Percentiles rank a stretch among this genome's conserved stretches.
These are phyloP conservation scores for Byssochlamys sp. DNA, from an alignment of 2,329 filamentous ascomycete genomes.

Conservation along the genomic window DNA sequence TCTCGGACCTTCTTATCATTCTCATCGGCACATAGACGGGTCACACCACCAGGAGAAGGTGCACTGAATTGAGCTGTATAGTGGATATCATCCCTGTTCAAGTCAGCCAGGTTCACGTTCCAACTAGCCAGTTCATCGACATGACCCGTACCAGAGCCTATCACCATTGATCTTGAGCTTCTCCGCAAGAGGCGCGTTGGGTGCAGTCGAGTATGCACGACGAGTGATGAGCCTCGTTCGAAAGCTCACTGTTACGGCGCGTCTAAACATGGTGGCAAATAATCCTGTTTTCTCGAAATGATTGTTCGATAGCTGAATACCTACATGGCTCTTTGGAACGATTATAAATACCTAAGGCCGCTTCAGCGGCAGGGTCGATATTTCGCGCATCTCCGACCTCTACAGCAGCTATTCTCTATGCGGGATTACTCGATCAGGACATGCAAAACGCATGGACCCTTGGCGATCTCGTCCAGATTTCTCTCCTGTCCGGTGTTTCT, in stretches of 20 bases:
- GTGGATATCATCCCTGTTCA: slow-evolving; percentile 8
- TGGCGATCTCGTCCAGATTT: background rate
- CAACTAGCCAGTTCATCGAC: background rate
- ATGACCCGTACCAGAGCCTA: slow-evolving; percentile 2
- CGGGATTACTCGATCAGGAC: background rate
- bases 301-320: background rate
- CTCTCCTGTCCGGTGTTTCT: background rate
- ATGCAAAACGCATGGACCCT: background rate
- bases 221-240: background rate
- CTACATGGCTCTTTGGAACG: background rate
- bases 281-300: background rate
- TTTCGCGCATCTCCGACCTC: background rate
- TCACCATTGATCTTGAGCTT: slow-evolving; percentile 6
- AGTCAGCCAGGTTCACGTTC: background rate
- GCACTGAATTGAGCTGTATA: slow-evolving; percentile 19
- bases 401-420: background rate
- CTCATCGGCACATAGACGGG: slow-evolving; percentile 8
- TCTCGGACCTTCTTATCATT: slow-evolving; percentile 17
- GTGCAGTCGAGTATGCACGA: background rate
- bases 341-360: background rate
- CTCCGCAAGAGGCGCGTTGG: background rate
- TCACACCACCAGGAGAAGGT: slow-evolving; percentile 12
- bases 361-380: background rate
- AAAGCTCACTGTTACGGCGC: background rate
- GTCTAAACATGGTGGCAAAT: background rate